Evolutionary conservation across 768 basidiomycete species (phyloP), one percentile per base, ranked within the genome.

Genomic region (Sporobolomyces pararoseus): DNA sequence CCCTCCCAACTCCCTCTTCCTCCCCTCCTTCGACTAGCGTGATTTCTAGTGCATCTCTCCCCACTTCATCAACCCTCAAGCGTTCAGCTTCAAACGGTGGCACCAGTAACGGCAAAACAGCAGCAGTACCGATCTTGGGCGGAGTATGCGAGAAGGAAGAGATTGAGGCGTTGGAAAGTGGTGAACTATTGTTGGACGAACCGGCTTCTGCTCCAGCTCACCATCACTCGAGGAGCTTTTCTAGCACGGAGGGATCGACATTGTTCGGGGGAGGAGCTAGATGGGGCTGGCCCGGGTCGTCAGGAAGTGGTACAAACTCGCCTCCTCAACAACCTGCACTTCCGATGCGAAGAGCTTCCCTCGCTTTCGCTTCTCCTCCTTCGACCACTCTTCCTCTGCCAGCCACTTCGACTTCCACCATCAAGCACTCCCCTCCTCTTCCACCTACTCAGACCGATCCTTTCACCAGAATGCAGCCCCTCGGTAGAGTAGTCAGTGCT

Each of bases 91-190:
- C 34, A 7, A 46, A 16, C n/a, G 47, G 49, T 42, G 57, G 39
- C 5, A 60, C 25, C 46, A 37, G 39, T 32, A 35, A 63, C 37
- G 54, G 32, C 21, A 63, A 63, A 29, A 47, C 69, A 0, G 29
- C 58, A 0, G 47, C 71, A 2, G 59, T 61, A n/a, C 59, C 59
- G 29, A 60, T 60, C 34, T 57, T 71, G 25, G 66, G 63, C 46
- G 71, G 66, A 46, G 66, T 72, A 13, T 68, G 66, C 63, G 71
- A 72, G 47, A 23, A 67, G 37, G 66, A 65, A 29, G 71, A 72
- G 50, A 47, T 72, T 49, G 44, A 57, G 13, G 68, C 58, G 3
- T 21, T 70, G 32, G 69, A 70, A 44, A 52, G 29, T 14, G 69
- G 64, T 31, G 63, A 60, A 31, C 23, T 65, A 17, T 6, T 21